A percentile compares a stretch with the other conserved stretches of the same genome.
Evolutionary conservation across 352 stramenopile genomes (phyloP).

Genomic region (Pythium insidiosum): DNA sequence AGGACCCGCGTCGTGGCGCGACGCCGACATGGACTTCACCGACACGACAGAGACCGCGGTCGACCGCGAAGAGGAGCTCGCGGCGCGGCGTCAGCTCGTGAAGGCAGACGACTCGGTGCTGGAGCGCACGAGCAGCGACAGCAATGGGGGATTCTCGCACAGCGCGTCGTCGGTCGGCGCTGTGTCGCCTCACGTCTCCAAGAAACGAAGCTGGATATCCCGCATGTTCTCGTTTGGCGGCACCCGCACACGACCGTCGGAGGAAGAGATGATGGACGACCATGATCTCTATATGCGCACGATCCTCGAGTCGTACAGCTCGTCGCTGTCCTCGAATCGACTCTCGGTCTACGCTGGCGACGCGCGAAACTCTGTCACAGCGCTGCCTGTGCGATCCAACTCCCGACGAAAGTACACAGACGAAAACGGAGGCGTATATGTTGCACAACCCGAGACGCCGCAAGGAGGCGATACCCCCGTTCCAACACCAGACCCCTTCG

Average conservation of each 20-base stretch:
- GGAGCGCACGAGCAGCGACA: too few species aligned
- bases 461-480: conserved; percentile 2
- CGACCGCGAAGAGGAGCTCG: too few species aligned
- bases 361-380: too few species aligned
- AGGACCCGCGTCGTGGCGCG: too few species aligned
- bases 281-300: conserved; percentile 66
- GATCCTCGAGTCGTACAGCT: conserved; percentile 70
- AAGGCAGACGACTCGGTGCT: too few species aligned
- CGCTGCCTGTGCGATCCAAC: too few species aligned
- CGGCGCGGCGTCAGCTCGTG: too few species aligned
- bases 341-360: conserved; percentile 30
- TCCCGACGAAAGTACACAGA: conserved; percentile 8
- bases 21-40: too few species aligned
- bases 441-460: conserved; percentile 12
- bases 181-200: neutral
- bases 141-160: too few species aligned
- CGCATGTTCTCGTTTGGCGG: conserved; percentile 5
- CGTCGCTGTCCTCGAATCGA: conserved; percentile 58
- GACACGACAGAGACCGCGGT: too few species aligned
- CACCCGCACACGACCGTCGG: conserved; percentile 6
- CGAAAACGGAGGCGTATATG: conserved; percentile 13
- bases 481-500: neutral
- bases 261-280: conserved; percentile 23
- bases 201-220: conserved; percentile 13
- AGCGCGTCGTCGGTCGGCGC: neutral